Evolutionary conservation across 1,139 yeast species (phyloP), one percentile per base, ranked within the genome.

Genomic region (Suhomyces bokatorum): DNA sequence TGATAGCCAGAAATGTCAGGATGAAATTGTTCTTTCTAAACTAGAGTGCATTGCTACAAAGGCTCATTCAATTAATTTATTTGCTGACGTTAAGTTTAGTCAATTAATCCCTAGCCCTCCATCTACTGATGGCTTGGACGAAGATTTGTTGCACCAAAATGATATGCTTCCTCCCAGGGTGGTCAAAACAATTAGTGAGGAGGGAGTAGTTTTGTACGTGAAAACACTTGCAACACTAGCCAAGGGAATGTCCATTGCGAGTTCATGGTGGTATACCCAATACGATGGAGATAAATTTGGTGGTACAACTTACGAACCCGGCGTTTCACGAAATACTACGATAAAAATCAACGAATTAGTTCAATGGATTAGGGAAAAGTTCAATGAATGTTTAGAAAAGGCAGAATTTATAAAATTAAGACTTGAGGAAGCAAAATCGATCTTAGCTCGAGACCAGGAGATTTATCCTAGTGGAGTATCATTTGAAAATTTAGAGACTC

Each of bases 291-390:
- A 30, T 7, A 36, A 22, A 16, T 4, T 29, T n/a, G 14, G 15
- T 12, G 20, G 14, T 13, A 4, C 17, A 8, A 27, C 14, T 27
- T 10, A 7, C 8, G n/a, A 28, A 49, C 50, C 14, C 12, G 24
- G 17, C n/a, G 12, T 22, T 12, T 31, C 28, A 40, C 41, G 58
- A 11, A 63, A 59, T 17, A 51, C 52, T 2, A 63, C 74, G 1
- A 58, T 67, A 4, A 78, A 81, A 47, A 74, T 93, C 55, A 88
- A 88, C 59, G 85, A 86, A 44, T 71, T 88, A 43, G 97, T 93
- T 7, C 97, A 93, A 64, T 90, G 97, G 97, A 82, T 88, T 9
- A 77, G 98, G 49, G 91, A 86, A 46, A 80, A 83, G 50, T 93
- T 90, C 66, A 93, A 93, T 64, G 97, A 90, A 59, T 80, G 88